Percentiles rank a stretch among this genome's conserved stretches.
Conservation (phyloP, 306 rosid species). For the Gastrolobium bilobum region DNA sequence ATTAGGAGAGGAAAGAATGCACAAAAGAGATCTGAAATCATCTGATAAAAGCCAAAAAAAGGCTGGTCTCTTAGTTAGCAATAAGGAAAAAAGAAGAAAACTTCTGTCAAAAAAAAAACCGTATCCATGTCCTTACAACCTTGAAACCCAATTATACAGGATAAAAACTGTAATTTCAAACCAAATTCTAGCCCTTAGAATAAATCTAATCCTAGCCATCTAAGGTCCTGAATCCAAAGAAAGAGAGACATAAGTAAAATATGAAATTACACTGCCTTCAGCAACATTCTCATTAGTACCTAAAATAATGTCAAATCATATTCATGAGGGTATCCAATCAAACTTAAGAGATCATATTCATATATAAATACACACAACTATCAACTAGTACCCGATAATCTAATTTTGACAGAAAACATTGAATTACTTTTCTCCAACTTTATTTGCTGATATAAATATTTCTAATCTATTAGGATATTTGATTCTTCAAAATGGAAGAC, state of each 20-base stretch:
- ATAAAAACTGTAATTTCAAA: neutral
- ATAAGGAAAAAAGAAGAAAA: neutral
- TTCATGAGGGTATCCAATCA: neutral
- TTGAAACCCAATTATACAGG: neutral
- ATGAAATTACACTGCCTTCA: conserved; percentile 1
- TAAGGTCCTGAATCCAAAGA: neutral
- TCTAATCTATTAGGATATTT: neutral
- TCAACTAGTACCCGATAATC: conserved; percentile 12
- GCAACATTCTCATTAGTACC: neutral
- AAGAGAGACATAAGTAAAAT: neutral
- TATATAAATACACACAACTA: neutral
- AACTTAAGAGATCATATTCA: neutral
- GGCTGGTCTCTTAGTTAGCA: neutral
- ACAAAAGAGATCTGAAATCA: conserved; percentile 1
- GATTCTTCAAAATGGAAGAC: neutral
- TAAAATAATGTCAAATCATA: neutral
- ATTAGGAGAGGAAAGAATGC: neutral
- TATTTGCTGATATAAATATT: conserved; percentile 12
- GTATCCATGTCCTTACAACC: neutral
- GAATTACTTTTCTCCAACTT: conserved; percentile 15
- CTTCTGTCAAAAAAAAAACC: neutral
- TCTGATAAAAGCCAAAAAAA: neutral
- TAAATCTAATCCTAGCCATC: too few species aligned
- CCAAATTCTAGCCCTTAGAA: neutral
- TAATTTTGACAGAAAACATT: conserved; percentile 19